Conservation (phyloP, 2,329 filamentous ascomycete genomes). For the Grosmannia clavigera region DNA sequence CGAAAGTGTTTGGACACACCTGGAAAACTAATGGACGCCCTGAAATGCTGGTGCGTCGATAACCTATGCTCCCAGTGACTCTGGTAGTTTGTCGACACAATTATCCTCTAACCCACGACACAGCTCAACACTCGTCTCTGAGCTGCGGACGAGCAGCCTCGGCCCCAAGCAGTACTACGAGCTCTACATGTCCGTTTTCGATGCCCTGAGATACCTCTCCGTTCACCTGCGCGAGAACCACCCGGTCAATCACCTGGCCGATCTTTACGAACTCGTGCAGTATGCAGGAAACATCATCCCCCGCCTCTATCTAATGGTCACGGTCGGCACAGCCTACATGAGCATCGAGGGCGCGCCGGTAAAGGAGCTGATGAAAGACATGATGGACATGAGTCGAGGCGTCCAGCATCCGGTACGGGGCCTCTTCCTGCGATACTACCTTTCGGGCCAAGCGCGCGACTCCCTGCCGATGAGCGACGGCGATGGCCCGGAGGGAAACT, state of each 20-base stretch:
- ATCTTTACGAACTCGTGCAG: constrained; percentile 94
- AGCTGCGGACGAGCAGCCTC: constrained; percentile 89
- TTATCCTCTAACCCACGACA: constrained; percentile 23
- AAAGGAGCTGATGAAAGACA: constrained; percentile 99
- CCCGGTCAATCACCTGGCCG: constrained; percentile 92
- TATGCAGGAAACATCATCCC: constrained; percentile 95
- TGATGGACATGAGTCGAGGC: constrained; percentile 99
- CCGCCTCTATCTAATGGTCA: constrained; percentile 96
- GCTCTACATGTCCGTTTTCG: constrained; percentile 98
- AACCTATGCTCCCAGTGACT: constrained; percentile 18
- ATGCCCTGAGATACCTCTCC: constrained; percentile 89
- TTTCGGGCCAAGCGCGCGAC: constrained; percentile 89
- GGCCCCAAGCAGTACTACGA: constrained; percentile 99
- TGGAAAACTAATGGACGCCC: constrained; percentile 97
- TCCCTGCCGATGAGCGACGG: constrained; percentile 68
- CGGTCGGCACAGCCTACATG: constrained; percentile 98
- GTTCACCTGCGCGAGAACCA: constrained; percentile 96
- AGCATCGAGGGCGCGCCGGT: constrained; percentile 94
- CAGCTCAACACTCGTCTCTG: constrained; percentile 96
- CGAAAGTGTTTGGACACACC: constrained; percentile 94
- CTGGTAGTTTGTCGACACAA: too few relatives aligned
- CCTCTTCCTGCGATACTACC: constrained; percentile 88
- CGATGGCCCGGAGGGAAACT: constrained; percentile 87
- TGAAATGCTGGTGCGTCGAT: constrained; percentile 81
- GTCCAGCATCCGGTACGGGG: constrained; percentile 95